These are phyloP conservation scores for Lactarius vividus DNA, from an alignment of 768 basidiomycete species.

Conservation along the genomic window DNA sequence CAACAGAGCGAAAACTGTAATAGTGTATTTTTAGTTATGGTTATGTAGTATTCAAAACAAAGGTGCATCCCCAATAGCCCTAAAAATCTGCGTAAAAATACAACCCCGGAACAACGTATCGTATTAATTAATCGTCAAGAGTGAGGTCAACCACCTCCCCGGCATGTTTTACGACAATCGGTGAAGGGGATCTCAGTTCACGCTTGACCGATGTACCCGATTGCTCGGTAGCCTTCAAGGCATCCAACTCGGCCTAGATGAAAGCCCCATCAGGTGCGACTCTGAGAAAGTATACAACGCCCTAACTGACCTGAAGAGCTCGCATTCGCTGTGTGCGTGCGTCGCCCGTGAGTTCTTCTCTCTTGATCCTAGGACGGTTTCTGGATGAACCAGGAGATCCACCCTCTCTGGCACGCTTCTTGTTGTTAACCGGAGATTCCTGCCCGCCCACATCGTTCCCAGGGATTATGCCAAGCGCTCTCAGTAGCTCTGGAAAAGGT, in stretches of 20 bases:
- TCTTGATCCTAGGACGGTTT: neutral
- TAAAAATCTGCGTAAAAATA: neutral
- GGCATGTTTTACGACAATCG: conserved; percentile 1
- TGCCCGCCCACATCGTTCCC: neutral
- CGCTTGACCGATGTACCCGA: conserved; percentile 11
- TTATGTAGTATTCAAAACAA: no score
- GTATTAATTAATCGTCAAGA: conserved; percentile 12
- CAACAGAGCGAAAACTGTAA: neutral
- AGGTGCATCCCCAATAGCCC: neutral
- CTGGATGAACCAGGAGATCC: conserved; percentile 8
- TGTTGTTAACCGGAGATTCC: neutral
- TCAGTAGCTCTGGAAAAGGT: conserved; percentile 11
- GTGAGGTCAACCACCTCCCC: conserved; percentile 17
- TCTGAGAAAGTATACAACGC: no score
- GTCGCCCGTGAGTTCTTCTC: neutral
- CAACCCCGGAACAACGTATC: no score
- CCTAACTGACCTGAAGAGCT: conserved; percentile 9
- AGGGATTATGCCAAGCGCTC: conserved; percentile 16
- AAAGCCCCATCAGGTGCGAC: neutral
- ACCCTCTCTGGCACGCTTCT: conserved; percentile 13
- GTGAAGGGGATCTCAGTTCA: conserved; percentile 11
- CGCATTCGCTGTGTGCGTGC: conserved; percentile 4
- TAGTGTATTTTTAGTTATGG: neutral
- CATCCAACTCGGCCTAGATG: conserved; percentile 10
- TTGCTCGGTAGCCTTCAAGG: neutral